A percentile compares a stretch with the other conserved stretches of the same genome.
Conservation (phyloP, 305 asterid species). For the Fraxinus greggii region DNA sequence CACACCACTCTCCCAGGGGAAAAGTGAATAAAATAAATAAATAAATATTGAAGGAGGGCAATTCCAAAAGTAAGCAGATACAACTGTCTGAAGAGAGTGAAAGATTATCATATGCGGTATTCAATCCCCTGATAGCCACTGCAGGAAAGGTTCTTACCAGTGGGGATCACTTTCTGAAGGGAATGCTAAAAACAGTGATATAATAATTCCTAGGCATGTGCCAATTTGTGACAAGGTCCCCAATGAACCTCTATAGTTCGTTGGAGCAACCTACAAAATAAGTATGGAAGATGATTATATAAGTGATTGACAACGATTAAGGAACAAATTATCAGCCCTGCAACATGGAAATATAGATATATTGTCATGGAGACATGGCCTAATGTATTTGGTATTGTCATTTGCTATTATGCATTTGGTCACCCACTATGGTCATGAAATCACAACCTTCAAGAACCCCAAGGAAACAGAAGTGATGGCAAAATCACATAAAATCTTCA, state of each 20-base stretch:
- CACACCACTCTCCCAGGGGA: neutral
- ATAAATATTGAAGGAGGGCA: neutral
- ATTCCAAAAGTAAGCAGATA: neutral
- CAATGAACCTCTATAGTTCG: slow-evolving; percentile 70
- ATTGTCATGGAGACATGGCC: neutral
- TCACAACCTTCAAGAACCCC: slow-evolving; percentile 12
- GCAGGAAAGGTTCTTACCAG: slow-evolving; percentile 47
- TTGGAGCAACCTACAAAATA: slow-evolving; percentile 73
- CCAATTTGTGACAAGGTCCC: slow-evolving; percentile 84
- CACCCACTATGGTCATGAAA: slow-evolving; percentile 3
- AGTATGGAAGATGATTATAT: slow-evolving; percentile 16
- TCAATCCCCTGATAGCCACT: slow-evolving; percentile 9
- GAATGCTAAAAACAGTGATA: slow-evolving; percentile 61
- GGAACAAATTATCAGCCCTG: slow-evolving; percentile 8
- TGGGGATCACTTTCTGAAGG: slow-evolving; percentile 77
- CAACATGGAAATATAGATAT: neutral
- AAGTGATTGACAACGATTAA: slow-evolving; percentile 19
- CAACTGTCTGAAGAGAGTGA: slow-evolving; percentile 2
- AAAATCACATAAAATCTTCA: neutral
- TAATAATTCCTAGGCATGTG: slow-evolving; percentile 75
- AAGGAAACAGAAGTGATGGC: neutral
- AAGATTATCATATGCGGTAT: slow-evolving; percentile 1
- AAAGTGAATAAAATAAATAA: neutral
- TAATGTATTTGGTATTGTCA: neutral
- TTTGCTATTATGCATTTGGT: neutral